Evolutionary conservation across 1,139 yeast species (phyloP).

Genomic region (Kurtzmaniella quercitrusa): DNA sequence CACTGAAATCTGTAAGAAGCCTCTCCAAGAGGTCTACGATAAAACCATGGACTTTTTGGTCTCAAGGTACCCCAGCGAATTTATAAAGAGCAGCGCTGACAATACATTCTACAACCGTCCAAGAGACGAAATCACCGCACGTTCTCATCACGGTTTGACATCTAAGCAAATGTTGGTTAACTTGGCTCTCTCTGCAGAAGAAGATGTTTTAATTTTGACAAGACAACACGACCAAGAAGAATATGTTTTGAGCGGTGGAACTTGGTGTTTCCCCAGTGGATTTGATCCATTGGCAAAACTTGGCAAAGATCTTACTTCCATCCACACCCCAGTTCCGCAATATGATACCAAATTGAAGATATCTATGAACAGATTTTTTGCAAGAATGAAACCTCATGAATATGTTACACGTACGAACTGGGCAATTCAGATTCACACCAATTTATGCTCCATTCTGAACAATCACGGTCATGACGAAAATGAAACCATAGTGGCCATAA

Average conservation of each 20-base stretch:
- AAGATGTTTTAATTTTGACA: constrained; percentile 35
- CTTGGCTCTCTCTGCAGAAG: constrained; percentile 28
- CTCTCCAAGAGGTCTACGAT: constrained; percentile 30
- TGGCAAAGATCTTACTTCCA: constrained; percentile 32
- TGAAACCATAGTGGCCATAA: constrained; percentile 14
- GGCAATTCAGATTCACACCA: constrained; percentile 34
- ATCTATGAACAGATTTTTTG: constrained; percentile 38
- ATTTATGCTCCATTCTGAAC: constrained; percentile 22
- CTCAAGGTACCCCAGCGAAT: constrained; percentile 32
- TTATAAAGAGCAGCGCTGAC: constrained; percentile 10
- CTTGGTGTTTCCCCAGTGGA: constrained; percentile 39
- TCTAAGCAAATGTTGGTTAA: constrained; percentile 8
- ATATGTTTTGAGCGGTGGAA: constrained; percentile 17
- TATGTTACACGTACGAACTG: constrained; percentile 40
- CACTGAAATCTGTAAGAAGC: constrained; percentile 13
- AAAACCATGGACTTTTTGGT: constrained; percentile 22
- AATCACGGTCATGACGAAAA: constrained; percentile 35
- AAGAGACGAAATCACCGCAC: constrained; percentile 25
- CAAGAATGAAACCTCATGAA: constrained; percentile 30
- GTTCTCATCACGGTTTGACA: constrained; percentile 22
- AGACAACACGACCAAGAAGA: constrained; percentile 29
- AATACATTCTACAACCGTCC: constrained; percentile 4
- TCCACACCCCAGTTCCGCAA: constrained; percentile 42
- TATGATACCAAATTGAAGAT: constrained; percentile 27
- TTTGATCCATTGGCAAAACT: constrained; percentile 34